Conservation (phyloP, 1,284 basidiomycete genomes). For the Ceratobasidium sp. region DNA sequence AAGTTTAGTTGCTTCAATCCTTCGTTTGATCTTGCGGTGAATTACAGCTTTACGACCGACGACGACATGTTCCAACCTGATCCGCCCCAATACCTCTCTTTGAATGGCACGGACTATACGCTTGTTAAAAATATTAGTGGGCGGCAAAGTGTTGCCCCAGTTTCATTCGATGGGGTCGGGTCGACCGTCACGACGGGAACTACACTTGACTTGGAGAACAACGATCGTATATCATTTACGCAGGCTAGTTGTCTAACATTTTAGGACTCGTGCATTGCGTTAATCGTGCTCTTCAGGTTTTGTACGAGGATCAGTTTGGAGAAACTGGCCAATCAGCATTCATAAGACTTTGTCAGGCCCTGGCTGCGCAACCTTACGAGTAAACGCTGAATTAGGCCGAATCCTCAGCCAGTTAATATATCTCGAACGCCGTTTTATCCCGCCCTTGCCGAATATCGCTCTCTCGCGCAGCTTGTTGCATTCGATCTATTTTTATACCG, state of each 20-base stretch:
- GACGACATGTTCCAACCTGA: slow-evolving; percentile 38
- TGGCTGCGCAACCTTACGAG: slow-evolving; percentile 30
- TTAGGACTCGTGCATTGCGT: neutral
- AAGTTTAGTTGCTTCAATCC: neutral
- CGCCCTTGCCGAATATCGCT: neutral
- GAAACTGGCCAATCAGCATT: neutral
- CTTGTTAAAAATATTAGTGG: slow-evolving; percentile 38
- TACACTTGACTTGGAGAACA: slow-evolving; percentile 35
- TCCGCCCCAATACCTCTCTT: slow-evolving; percentile 21
- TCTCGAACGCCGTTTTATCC: neutral
- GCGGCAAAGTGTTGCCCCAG: neutral
- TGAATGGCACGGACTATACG: slow-evolving; percentile 13
- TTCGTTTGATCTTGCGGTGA: neutral
- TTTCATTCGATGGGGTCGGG: neutral
- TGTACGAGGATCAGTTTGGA: neutral
- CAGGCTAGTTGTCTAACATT: neutral
- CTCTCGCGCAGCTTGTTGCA: neutral
- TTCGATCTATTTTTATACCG: slow-evolving; percentile 1
- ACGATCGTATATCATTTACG: slow-evolving; percentile 18
- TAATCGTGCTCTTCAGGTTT: neutral
- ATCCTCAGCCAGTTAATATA: neutral
- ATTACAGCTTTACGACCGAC: slow-evolving; percentile 32
- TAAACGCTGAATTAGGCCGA: neutral
- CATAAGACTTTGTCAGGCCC: slow-evolving; percentile 4
- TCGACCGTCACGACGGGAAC: slow-evolving; percentile 10